A percentile compares a stretch with the other conserved stretches of the same genome.
Evolutionary conservation across 352 stramenopile species (phyloP).

Genomic region (Halophytophthora batemanensis): DNA sequence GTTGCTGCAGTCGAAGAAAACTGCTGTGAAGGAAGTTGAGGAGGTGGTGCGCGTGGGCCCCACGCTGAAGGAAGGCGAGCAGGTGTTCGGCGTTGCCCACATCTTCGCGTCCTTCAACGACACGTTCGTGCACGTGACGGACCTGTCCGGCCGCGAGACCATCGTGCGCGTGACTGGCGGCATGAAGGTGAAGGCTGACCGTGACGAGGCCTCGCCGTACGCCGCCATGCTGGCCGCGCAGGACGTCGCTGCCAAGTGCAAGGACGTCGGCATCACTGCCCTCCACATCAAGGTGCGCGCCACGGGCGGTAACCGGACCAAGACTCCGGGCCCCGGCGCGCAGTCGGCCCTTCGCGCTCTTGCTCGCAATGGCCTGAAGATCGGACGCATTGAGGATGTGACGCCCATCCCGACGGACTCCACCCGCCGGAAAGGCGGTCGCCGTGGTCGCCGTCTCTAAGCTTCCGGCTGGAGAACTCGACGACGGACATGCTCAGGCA

Average conservation of each 20-base stretch:
- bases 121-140: conserved; percentile 99
- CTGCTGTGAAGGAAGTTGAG: conserved; percentile 89
- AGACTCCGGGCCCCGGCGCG: conserved; percentile 97
- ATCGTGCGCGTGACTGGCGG: conserved; percentile 99
- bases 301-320: conserved; percentile 98
- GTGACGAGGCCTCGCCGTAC: conserved; percentile 99
- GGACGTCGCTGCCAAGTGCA: conserved; percentile 96
- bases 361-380: conserved; percentile 99
- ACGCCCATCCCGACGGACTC: conserved; percentile 99
- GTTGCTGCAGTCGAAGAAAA: conserved; percentile 82
- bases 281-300: conserved; percentile 99
- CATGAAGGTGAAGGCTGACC: conserved; percentile 99
- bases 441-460: conserved; percentile 99
- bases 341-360: conserved; percentile 98
- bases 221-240: conserved; percentile 99
- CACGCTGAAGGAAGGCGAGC: conserved; percentile 95
- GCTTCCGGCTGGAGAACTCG: conserved; percentile 14
- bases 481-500: not conserved
- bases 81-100: conserved; percentile 99
- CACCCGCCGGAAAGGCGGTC: conserved; percentile 98
- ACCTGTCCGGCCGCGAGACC: conserved; percentile 99
- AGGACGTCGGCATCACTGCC: conserved; percentile 98
- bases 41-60: conserved; percentile 92
- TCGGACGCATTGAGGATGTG: conserved; percentile 99
- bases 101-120: conserved; percentile 99